Base-by-base conservation (phyloP, 208 protist species). In the Crithidia thermophila region DNA sequence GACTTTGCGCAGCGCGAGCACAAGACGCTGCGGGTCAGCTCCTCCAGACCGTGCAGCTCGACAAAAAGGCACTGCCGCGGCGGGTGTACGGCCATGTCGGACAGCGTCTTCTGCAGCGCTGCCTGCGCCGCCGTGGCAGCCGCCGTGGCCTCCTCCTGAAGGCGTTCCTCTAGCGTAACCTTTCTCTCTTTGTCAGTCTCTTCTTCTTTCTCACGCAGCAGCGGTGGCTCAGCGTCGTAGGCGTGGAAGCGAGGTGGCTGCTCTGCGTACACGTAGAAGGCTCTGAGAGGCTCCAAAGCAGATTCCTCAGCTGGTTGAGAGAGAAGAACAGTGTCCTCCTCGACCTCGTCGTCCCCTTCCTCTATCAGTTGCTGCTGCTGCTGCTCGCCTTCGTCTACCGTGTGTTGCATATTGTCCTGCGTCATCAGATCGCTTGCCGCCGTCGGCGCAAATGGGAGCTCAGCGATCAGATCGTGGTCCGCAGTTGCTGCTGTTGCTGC, bases 31-130 rank as follows among this genome's bases (percentile, higher is more conserved):
- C 33, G 42, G 47, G 46, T 68, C 53, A 64, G 45, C 27, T 49
- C 52, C 43, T 40, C 52, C 23, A 75, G 37, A 13, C 53, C 53
- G 9, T 63, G 61, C 31, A 75, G 33, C 34, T 56, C 61, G 11
- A 64, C 52, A 46, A 75, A 63, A 18, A 75, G 13, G 9, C 60
- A 75, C 55, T 75, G 69, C 36, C 69, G 69, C 13, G 60, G 69
- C 30, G 61, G 69, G 28, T 43, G 60, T 18, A 68, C 53, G 18
- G 42, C 34, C 51, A 68, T 51, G 42, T 67, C 51, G 13, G 8
- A 50, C n/a, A 75, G 31, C 3, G 59, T 31, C 3, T 40, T 16
- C 25, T 37, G 45, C 8, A 59, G 30, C 2, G 53, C 59, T 16
- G 30, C 16, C 36, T 67, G 42, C 0, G 68, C 68, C n/a, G 49